Percentiles rank a stretch among this genome's conserved stretches.
Conservation (phyloP, 2,329 filamentous ascomycete genomes). For the Xylaria sp. region DNA sequence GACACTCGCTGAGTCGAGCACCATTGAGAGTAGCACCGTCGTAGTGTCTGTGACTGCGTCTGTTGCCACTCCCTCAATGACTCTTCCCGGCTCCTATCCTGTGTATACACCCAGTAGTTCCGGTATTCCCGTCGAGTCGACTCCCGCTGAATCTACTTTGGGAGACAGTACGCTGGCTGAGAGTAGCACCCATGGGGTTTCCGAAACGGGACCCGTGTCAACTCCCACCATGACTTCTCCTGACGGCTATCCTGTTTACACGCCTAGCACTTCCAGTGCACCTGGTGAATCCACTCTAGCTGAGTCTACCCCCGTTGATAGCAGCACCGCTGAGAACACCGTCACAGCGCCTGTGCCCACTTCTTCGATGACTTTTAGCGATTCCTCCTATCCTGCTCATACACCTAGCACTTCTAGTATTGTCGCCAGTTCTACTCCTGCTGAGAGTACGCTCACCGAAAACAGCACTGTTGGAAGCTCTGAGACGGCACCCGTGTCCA, state of each 20-base stretch:
- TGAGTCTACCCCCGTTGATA: not conserved
- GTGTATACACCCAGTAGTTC: slow-evolving; percentile 5
- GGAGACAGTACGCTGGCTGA: not conserved
- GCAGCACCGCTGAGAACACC: not conserved
- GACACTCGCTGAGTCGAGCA: not conserved
- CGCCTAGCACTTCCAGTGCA: slow-evolving; percentile 10
- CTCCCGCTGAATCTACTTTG: not conserved
- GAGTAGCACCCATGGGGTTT: not conserved
- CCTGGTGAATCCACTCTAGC: slow-evolving; percentile 1
- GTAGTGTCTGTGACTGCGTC: not conserved
- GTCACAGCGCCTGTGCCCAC: not conserved
- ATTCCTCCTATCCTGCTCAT: not conserved
- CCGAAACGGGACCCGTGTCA: too few species aligned
- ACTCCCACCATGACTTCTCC: too few species aligned
- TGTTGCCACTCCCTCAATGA: not conserved
- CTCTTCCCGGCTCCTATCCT: not conserved
- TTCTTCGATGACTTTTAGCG: not conserved
- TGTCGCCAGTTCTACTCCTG: slow-evolving; percentile 1
- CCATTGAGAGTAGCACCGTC: not conserved
- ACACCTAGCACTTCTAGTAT: not conserved
- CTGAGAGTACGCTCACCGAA: slow-evolving; percentile 8
- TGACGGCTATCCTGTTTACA: slow-evolving; percentile 7
- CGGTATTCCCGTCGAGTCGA: not conserved
- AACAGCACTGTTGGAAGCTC: slow-evolving; percentile 11
- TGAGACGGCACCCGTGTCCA: not conserved